Evolutionary conservation across 2,329 filamentous ascomycete genomes (phyloP).

Genomic region (Didymella lethalis): DNA sequence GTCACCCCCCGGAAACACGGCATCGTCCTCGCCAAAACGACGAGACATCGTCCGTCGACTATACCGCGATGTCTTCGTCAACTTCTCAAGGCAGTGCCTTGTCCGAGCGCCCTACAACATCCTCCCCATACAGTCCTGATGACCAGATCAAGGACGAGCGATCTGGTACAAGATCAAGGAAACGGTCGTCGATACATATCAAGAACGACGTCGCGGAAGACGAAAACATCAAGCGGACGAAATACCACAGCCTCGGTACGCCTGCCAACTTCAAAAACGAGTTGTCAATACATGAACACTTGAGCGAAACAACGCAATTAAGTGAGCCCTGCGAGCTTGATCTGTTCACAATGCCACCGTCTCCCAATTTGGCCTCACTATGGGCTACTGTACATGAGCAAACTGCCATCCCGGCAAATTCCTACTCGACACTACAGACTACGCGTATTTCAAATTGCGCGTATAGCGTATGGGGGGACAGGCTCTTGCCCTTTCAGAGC

Average conservation of each 20-base stretch:
- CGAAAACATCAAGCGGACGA: neutral
- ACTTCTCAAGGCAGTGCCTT: neutral
- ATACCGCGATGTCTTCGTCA: neutral
- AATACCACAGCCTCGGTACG: conserved; percentile 3
- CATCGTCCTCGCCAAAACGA: conserved; percentile 22
- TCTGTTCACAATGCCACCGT: too few relatives aligned
- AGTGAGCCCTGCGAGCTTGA: neutral
- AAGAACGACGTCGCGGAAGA: neutral
- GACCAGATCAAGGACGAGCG: neutral
- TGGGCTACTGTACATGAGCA: conserved; percentile 7
- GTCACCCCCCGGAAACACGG: conserved; percentile 62
- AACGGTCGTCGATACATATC: neutral
- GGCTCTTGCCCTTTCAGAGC: neutral
- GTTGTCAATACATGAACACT: neutral
- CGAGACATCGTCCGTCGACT: neutral
- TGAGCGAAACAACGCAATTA: neutral
- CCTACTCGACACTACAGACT: neutral
- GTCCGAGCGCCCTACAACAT: neutral
- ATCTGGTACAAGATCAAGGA: neutral
- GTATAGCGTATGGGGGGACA: neutral
- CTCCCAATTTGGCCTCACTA: neutral
- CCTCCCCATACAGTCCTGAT: neutral
- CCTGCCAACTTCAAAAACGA: neutral
- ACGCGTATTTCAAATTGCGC: neutral
- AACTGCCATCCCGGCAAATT: neutral